Evolutionary conservation across 179 eudicot genomes (phyloP), one percentile per base, ranked within the genome.

Genomic region (Vitellaria paradoxa): DNA sequence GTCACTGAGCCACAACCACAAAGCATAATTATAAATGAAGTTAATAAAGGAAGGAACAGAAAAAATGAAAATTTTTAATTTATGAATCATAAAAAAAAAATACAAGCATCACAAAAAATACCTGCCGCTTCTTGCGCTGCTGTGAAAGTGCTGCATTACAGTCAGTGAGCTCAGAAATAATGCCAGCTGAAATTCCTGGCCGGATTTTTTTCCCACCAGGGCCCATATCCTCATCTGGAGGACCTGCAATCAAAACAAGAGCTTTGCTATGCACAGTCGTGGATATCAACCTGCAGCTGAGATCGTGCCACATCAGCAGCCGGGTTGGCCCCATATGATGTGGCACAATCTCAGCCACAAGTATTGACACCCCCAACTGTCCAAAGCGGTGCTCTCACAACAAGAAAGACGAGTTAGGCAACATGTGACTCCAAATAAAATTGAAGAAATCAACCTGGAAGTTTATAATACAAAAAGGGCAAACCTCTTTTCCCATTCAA

Each of bases 401-500:
- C 1, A 30, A 30, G 63, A 18, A 61, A 68, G 9, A 71, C 23
- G 77, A 79, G 62, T 30, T 30, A 52, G 13, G 24, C 65, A 26
- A 10, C 3, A 24, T 71, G 53, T 30, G 37, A 20, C 42, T n/a
- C 46, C 11, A 23, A 68, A n/a, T 40, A 13, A 60, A n/a, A 26
- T 24, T 60, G 50, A 23, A 46, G 23, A 53, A 73, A 30, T 40
- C 59, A 73, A 15, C 37, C 6, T 47, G 78, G 6, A 81, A 53
- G 47, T 63, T 1, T 30, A 30, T 30, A 30, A 30, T 2, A 50
- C 20, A 9, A 23, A 77, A 79, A 57, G n/a, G 30, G 80, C 7
- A 12, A 61, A 92, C 99, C 98, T 93, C 98, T 86, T 89, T 91
- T 96, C 77, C 98, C 99, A 78, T 96, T 94, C 73, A 89, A 68